Evolutionary conservation across 495 filamentous ascomycete species (phyloP).

Genomic region (Evernia prunastri): DNA sequence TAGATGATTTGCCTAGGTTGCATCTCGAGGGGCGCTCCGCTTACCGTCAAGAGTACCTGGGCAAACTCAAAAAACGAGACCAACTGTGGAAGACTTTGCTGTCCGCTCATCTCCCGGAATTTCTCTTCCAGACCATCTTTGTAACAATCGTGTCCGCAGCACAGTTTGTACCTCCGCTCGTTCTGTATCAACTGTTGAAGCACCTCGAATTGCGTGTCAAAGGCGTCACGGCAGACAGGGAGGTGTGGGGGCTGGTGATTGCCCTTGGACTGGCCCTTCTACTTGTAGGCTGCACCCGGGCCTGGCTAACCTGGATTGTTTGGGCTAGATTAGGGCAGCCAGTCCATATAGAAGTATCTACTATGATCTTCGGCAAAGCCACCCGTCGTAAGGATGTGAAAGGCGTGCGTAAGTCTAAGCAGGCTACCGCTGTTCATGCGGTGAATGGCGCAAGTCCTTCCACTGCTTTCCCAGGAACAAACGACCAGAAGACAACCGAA

Average conservation of each 20-base stretch:
- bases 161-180: constrained; percentile 64
- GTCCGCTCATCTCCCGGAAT: constrained; percentile 44
- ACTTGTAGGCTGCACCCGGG: constrained; percentile 50
- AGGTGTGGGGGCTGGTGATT: constrained; percentile 62
- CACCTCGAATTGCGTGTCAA: constrained; percentile 52
- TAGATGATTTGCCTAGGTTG: constrained; percentile 53
- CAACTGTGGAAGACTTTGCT: constrained; percentile 56
- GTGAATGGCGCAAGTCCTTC: background rate
- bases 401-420: constrained; percentile 39
- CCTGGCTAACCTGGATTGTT: constrained; percentile 58
- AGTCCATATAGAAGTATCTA: constrained; percentile 61
- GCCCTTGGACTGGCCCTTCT: constrained; percentile 54
- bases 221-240: constrained; percentile 35
- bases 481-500: background rate
- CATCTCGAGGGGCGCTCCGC: constrained; percentile 45
- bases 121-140: constrained; percentile 50
- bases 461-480: background rate
- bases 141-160: constrained; percentile 48
- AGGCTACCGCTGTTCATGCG: background rate
- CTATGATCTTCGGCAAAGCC: constrained; percentile 69
- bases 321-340: constrained; percentile 58
- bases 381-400: constrained; percentile 78
- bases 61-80: constrained; percentile 40
- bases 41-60: constrained; percentile 45
- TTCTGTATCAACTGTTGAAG: constrained; percentile 57